Conservation (phyloP, 1,139 yeast species). For the Sugiyamaella neomexicana region DNA sequence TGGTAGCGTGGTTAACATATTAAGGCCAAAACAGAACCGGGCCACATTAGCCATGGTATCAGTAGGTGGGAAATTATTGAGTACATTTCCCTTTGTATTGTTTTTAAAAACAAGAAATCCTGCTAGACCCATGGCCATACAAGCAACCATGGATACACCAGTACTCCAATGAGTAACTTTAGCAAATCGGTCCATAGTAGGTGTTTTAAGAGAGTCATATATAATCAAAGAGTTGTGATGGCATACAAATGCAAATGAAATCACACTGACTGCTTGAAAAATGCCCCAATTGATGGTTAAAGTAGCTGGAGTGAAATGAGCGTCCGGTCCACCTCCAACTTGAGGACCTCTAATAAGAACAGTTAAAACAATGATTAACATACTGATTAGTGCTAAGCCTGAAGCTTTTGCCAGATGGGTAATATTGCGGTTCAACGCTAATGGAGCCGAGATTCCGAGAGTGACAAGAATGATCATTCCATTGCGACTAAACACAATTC, state of each 20-base stretch:
- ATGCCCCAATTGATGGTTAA: slow-evolving; percentile 64
- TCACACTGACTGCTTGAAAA: slow-evolving; percentile 87
- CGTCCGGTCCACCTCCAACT: slow-evolving; percentile 39
- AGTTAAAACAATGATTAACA: slow-evolving; percentile 73
- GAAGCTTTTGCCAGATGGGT: slow-evolving; percentile 86
- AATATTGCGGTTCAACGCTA: slow-evolving; percentile 77
- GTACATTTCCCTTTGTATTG: slow-evolving; percentile 78
- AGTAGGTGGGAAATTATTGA: slow-evolving; percentile 78
- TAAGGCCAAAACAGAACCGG: slow-evolving; percentile 86
- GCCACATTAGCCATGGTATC: slow-evolving; percentile 77
- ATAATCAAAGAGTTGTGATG: slow-evolving; percentile 92
- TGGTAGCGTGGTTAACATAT: slow-evolving; percentile 93
- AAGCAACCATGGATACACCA: slow-evolving; percentile 73
- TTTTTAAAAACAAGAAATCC: slow-evolving; percentile 78
- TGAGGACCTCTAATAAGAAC: slow-evolving; percentile 76
- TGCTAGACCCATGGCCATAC: slow-evolving; percentile 74
- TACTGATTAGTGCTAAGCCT: slow-evolving; percentile 80
- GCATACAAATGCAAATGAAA: slow-evolving; percentile 91
- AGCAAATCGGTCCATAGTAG: slow-evolving; percentile 73
- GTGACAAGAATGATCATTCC: slow-evolving; percentile 69
- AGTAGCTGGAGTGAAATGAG: slow-evolving; percentile 46
- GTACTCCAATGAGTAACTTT: slow-evolving; percentile 83
- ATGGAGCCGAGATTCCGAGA: slow-evolving; percentile 73
- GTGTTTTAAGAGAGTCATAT: slow-evolving; percentile 75
- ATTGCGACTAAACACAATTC: slow-evolving; percentile 63